Percentiles rank a stretch among this genome's conserved stretches.
Conservation (phyloP, 768 basidiomycete genomes). For the Agrocybe pediades region DNA sequence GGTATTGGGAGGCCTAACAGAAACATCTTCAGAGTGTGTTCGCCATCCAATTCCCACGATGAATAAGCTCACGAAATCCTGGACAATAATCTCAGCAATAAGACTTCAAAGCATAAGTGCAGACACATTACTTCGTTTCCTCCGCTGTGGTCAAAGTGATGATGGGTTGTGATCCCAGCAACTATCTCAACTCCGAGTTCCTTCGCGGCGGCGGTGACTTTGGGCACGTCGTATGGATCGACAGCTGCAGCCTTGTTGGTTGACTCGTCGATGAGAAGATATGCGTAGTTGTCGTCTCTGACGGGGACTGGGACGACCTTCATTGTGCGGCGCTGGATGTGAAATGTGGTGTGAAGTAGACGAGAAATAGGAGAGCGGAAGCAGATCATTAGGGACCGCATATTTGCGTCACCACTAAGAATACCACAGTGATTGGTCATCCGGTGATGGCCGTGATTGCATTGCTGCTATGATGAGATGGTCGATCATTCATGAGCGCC, state of each 20-base stretch:
- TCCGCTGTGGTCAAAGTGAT: slow-evolving; percentile 88
- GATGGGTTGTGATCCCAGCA: slow-evolving; percentile 87
- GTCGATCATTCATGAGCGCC: background rate
- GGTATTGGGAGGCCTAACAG: slow-evolving; percentile 41
- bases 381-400: slow-evolving; percentile 13
- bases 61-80: slow-evolving; percentile 52
- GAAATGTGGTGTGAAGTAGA: slow-evolving; percentile 18
- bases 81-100: background rate
- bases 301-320: slow-evolving; percentile 79
- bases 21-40: slow-evolving; percentile 4
- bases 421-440: slow-evolving; percentile 6
- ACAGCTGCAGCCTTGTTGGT: slow-evolving; percentile 74
- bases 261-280: slow-evolving; percentile 72
- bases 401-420: background rate
- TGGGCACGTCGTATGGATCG: slow-evolving; percentile 78
- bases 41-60: background rate
- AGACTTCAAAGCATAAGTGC: background rate
- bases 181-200: slow-evolving; percentile 64
- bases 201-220: slow-evolving; percentile 64
- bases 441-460: background rate
- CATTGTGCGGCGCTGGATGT: slow-evolving; percentile 47
- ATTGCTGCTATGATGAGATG: background rate
- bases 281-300: slow-evolving; percentile 83
- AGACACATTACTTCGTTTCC: slow-evolving; percentile 67
- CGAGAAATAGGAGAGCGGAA: slow-evolving; percentile 16